Base-by-base conservation (phyloP, 2,329 filamentous ascomycete species). In the Phaeosphaeria sp. region DNA sequence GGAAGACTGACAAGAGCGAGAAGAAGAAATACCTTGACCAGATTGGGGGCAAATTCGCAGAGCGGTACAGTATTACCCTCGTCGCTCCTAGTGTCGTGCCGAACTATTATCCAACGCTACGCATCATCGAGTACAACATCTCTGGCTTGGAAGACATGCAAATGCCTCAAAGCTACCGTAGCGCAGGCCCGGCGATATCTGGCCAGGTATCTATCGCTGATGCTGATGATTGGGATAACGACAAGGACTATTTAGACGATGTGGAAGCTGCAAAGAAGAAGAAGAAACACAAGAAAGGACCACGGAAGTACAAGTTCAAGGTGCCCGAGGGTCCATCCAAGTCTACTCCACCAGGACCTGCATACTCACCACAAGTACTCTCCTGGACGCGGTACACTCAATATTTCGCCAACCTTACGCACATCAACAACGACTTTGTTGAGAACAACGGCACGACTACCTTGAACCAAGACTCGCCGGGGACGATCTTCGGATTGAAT, bases 71-170 rank as follows among this genome's bases (percentile, higher is more conserved):
- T 52, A 77, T 96, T 6, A 89, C 91, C 0, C 81, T 95, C 24
- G 89, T 98, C 55, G 87, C 89, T 47, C 91, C 94, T 0, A 98
- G 93, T 72, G 82, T 99, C 39, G 91, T 98, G 8, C 95, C 94
- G 6, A 97, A 95, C 72, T 96, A 92, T 77, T 95, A 93, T 64
- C 95, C 94, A 0, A 93, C 91, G 0, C 78, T 97, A 30, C 87
- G 93, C n/a, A 85, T 99, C n/a, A 83, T 94, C 63, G 92, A 97
- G 71, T 99, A 98, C 82, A 98, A 99, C 74, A 92, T 92, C 53
- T 91, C 84, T 0, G 92, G 92, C 0, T 75, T 97, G 3, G 90
- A 92, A 63, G 70, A 86, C 20, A 18, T 66, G 3, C 42, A 57
- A 18, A 49, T 71, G 9, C 49, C 64, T 9, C 51, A 60, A 3